Base-by-base conservation (phyloP, 176 grass and related monocot genomes). In the Triticum turgidum region DNA sequence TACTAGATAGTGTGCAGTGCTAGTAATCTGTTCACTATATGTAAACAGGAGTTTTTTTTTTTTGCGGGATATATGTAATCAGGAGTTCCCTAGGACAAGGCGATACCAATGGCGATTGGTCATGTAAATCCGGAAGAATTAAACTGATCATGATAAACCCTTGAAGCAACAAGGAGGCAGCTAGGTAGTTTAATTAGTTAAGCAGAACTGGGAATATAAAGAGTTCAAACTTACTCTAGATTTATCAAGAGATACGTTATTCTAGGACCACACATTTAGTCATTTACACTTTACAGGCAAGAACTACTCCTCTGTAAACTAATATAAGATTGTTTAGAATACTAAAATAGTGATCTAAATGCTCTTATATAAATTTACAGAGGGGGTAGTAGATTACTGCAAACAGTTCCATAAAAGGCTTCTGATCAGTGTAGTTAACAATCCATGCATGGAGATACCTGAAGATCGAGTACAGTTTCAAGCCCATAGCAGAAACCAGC, bases 331-430 rank as follows among this genome's bases (percentile, higher is more conserved):
- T 3, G 32, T 32, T 32, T 32, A 32, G 3, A 32, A 32, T 32
- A 32, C 32, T 32, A 32, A 32, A 32, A 3, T 32, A 32, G 32
- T 32, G 32, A 32, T 32, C 32, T 32, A 32, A 32, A 32, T 32
- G 32, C 32, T 32, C 32, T 32, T 32, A 32, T 32, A 32, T 32
- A 3, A 32, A 32, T 32, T 32, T 32, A 32, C 32, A 32, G 32
- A 32, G 32, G 32, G 30, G 32, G 32, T 32, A 63, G 15, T 41
- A 74, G 58, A 80, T 33, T 76, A 41, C n/a, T 30, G 51, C 69
- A 73, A 84, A 67, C 44, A 84, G 69, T 45, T 83, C 64, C 25
- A 59, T 21, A 42, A 79, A 86, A 78, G 10, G 64, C 64, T 83
- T 78, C 61, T 61, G 66, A 73, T 56, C 78, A 69, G 3, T 49